Evolutionary conservation across 2,329 filamentous ascomycete genomes (phyloP).

Genomic region (Kalaharituber pfeilii): DNA sequence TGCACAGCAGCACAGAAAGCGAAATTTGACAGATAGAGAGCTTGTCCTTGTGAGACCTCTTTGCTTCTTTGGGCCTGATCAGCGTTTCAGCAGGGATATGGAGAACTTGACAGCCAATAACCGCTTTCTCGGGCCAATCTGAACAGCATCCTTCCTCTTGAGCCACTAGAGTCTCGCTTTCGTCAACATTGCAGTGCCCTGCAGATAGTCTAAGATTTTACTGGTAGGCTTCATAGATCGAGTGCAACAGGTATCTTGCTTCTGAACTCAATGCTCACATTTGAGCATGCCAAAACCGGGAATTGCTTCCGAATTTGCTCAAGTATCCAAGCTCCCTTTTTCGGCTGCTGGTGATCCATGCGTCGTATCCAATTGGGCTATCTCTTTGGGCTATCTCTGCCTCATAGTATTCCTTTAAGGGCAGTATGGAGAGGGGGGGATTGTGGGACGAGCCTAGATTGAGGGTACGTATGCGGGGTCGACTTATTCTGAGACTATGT

Average conservation of each 20-base stretch:
- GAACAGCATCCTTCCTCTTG: not conserved
- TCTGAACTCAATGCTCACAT: too few species aligned
- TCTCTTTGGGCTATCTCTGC: too few species aligned
- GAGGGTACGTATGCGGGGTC: too few species aligned
- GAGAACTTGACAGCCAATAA: constrained; percentile 5
- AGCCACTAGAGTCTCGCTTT: too few species aligned
- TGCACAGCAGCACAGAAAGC: not conserved
- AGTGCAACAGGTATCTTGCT: too few species aligned
- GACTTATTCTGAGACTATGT: too few species aligned
- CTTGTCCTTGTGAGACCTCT: not conserved
- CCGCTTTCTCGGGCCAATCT: constrained; percentile 13
- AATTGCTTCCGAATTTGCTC: not conserved
- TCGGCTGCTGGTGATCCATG: not conserved
- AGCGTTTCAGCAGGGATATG: constrained; percentile 5
- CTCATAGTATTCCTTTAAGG: too few species aligned
- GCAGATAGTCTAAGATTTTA: too few species aligned
- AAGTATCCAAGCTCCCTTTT: not conserved
- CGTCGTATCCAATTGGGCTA: not conserved
- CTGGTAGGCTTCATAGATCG: too few species aligned
- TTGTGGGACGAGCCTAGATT: too few species aligned
- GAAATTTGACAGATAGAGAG: not conserved
- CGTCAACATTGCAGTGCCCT: too few species aligned
- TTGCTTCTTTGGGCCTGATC: not conserved
- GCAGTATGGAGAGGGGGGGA: too few species aligned
- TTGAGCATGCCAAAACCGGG: not conserved